A percentile compares a stretch with the other conserved stretches of the same genome.
These are phyloP conservation scores for Dactylellina sp. DNA, from an alignment of 2,329 filamentous ascomycete species.

Conservation along the genomic window DNA sequence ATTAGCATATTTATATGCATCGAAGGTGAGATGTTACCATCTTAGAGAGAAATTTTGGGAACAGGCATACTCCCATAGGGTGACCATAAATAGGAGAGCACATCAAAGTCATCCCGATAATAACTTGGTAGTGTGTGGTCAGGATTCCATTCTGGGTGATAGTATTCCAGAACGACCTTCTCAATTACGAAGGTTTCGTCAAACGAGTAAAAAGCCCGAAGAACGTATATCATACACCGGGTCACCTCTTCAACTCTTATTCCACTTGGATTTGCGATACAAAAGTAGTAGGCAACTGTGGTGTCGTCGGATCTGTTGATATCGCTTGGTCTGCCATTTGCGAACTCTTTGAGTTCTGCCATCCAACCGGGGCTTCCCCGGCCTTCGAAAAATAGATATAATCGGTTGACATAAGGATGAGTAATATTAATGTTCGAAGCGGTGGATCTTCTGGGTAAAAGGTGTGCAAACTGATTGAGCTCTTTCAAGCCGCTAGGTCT, in stretches of 20 bases:
- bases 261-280: constrained; percentile 1
- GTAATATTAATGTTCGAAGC: constrained; percentile 4
- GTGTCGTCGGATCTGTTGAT: constrained; percentile 10
- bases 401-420: neutral
- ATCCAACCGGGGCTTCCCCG: neutral
- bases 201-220: constrained; percentile 10
- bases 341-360: neutral
- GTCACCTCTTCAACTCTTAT: constrained; percentile 11
- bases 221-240: neutral
- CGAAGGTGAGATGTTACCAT: no score
- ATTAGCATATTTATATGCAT: neutral
- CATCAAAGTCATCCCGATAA: constrained; percentile 15
- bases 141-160: neutral
- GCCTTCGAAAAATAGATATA: constrained; percentile 13
- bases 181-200: constrained; percentile 8
- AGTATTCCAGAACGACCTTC: constrained; percentile 3
- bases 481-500: neutral
- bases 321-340: neutral
- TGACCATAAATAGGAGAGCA: constrained; percentile 18
- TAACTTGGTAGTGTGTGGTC: constrained; percentile 14
- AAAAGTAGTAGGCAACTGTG: constrained; percentile 2
- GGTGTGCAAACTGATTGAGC: constrained; percentile 7
- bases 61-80: constrained; percentile 8
- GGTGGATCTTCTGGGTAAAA: neutral
- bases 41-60: neutral